phyloP scores from a whole-genome alignment of 163 green algal species.

The Chlorella variabilis region DNA sequence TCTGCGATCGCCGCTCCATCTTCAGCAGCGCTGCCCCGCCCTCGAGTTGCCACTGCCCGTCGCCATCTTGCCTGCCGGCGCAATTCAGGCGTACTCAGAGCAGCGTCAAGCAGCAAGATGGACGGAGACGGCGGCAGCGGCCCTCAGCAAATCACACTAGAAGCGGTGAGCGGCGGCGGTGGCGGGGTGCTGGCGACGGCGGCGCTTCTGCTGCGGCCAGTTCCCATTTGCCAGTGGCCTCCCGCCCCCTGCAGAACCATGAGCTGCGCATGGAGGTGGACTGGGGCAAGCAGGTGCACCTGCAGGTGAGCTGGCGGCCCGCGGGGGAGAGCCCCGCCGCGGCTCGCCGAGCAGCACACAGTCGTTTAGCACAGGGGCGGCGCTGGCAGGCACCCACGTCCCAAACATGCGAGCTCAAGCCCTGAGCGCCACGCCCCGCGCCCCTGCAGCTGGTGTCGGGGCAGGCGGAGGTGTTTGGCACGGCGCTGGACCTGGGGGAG shows the following conservation, averaged over 20 bases:
- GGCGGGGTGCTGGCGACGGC: neutral
- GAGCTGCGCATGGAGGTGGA: constrained; percentile 76
- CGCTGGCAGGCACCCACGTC: neutral
- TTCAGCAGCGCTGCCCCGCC: too few relatives aligned
- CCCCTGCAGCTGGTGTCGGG: constrained; percentile 67
- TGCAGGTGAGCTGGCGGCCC: constrained; percentile 57
- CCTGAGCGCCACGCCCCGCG: neutral
- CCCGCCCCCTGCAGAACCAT: constrained; percentile 43
- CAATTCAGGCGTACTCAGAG: neutral
- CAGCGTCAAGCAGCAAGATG: neutral
- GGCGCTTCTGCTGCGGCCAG: neutral
- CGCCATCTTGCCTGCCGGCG: too few relatives aligned
- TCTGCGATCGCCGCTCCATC: too few relatives aligned
- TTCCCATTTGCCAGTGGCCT: neutral
- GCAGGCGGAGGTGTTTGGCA: constrained; percentile 82
- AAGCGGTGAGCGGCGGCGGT: neutral
- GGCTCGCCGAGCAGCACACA: too few relatives aligned
- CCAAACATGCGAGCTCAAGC: neutral
- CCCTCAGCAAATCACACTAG: constrained; percentile 13
- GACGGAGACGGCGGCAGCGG: neutral
- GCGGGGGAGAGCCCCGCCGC: too few relatives aligned
- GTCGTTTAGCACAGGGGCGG: too few relatives aligned
- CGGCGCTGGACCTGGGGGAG: constrained; percentile 66
- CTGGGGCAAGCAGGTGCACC: constrained; percentile 38
- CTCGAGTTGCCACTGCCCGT: too few relatives aligned